These are phyloP conservation scores for Buxus sempervirens DNA, from an alignment of 164 flowering plant genomes.

Conservation along the genomic window DNA sequence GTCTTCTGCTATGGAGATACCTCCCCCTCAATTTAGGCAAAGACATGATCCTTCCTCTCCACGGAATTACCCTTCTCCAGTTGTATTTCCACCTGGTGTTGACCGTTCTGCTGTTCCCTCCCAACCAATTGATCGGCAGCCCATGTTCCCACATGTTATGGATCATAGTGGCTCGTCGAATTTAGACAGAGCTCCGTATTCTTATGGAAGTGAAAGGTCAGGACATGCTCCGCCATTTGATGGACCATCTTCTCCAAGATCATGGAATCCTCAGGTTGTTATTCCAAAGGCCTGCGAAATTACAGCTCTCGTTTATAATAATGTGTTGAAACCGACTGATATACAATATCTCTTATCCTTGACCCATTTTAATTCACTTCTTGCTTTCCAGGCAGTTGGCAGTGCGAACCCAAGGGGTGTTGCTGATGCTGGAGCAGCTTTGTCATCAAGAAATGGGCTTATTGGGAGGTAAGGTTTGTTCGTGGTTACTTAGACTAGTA, in stretches of 20 bases:
- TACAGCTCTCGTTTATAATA: neutral
- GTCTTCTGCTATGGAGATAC: constrained; percentile 32
- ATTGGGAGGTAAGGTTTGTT: constrained; percentile 22
- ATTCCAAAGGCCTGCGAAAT: neutral
- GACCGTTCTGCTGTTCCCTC: constrained; percentile 31
- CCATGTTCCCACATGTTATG: constrained; percentile 28
- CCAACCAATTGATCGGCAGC: constrained; percentile 34
- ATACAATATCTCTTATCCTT: too few relatives aligned
- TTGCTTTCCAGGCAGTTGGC: constrained; percentile 23
- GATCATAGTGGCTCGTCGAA: constrained; percentile 25
- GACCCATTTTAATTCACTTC: neutral
- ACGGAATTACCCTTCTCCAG: constrained; percentile 32
- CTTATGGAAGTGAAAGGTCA: constrained; percentile 34
- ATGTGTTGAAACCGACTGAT: too few relatives aligned
- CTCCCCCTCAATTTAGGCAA: constrained; percentile 36
- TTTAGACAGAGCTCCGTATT: constrained; percentile 25
- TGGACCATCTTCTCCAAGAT: constrained; percentile 43
- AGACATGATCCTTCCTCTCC: constrained; percentile 45
- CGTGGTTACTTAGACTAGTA: neutral
- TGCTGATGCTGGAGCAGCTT: constrained; percentile 26
- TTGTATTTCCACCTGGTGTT: constrained; percentile 24
- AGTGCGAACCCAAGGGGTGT: constrained; percentile 27
- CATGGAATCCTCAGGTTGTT: constrained; percentile 45
- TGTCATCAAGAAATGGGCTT: constrained; percentile 24
- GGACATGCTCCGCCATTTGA: constrained; percentile 37